These are phyloP conservation scores for Penicillium lagena DNA, from an alignment of 495 filamentous ascomycete species.

Conservation along the genomic window DNA sequence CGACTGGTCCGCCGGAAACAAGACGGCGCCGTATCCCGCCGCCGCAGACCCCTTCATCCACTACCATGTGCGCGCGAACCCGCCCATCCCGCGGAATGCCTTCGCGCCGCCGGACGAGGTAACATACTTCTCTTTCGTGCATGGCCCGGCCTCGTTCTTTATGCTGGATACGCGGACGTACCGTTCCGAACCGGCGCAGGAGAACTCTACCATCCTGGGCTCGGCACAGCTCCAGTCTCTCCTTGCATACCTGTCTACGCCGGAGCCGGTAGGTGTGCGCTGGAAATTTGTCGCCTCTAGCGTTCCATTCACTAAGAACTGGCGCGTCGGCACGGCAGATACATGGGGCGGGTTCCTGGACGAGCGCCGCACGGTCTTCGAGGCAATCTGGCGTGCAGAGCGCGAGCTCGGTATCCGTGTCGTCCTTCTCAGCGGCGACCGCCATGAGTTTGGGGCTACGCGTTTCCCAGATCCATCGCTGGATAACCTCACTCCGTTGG, in stretches of 20 bases:
- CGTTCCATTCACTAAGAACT: constrained; percentile 96
- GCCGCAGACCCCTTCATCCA: constrained; percentile 81
- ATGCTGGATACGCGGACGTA: constrained; percentile 89
- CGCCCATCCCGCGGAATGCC: constrained; percentile 48
- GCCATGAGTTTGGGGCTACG: constrained; percentile 93
- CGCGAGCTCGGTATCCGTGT: constrained; percentile 65
- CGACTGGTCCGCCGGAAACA: constrained; percentile 72
- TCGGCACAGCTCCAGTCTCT: constrained; percentile 70
- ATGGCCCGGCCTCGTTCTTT: constrained; percentile 91
- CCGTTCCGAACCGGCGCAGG: constrained; percentile 55
- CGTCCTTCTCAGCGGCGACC: constrained; percentile 79
- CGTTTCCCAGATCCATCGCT: constrained; percentile 67
- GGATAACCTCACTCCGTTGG: constrained; percentile 9
- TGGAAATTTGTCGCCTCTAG: constrained; percentile 91
- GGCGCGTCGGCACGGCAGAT: constrained; percentile 73
- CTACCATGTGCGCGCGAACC: constrained; percentile 82
- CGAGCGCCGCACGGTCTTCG: constrained; percentile 72
- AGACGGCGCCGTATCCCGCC: constrained; percentile 61
- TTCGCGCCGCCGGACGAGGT: constrained; percentile 41
- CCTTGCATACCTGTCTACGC: constrained; percentile 62
- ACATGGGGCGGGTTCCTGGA: constrained; percentile 88
- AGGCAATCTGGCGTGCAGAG: constrained; percentile 83
- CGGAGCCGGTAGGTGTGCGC: constrained; percentile 66
- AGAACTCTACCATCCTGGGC: constrained; percentile 82
- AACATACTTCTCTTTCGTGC: constrained; percentile 80